Base-by-base conservation (phyloP, 2,329 filamentous ascomycete genomes). In the Trichophyton mentagrophytes region DNA sequence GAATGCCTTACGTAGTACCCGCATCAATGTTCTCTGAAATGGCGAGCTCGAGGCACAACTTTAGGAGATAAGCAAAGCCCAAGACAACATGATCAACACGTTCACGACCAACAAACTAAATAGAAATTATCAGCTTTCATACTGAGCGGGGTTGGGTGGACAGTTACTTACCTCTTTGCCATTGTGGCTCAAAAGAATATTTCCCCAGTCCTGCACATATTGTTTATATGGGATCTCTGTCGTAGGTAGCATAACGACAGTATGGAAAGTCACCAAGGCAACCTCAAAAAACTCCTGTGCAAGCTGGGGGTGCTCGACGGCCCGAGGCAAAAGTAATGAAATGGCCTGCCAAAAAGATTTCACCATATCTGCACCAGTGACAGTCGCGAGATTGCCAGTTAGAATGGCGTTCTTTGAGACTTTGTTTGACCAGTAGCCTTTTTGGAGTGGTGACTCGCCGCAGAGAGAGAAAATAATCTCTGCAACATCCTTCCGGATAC, bases 271-370 rank as follows among this genome's bases (percentile, higher is more conserved):
- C 25, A 70, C 66, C 20, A 76, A 66, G 49, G 75, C 69, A 44
- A 76, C 71, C 55, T 77, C 73, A 61, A 78, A 79, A 59, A 79
- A 74, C 63, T 81, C 75, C 60, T 75, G 72, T 22, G 74, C 76
- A 20, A 73, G 71, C 15, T 68, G 61, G 47, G 72, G 70, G 63
- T 72, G 70, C 7, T 70, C 63, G 15, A 71, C 67, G n/a, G 73
- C 72, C 17, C 69, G 67, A 1, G 74, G 72, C 44, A 80, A 71
- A 22, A 74, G 69, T 27, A 71, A 66, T 27, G 71, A 69, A 60
- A 80, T 68, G 3, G 74, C 68, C 20, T 71, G 69, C 78, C 78
- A 80, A 49, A 80, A 68, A 33, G 74, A 76, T 1, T 71, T 70
- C 27, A 78, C 68, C 62, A 76, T 74, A 62, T 74, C 73, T 36